Evolutionary conservation across 352 stramenopile species (phyloP), one percentile per base, ranked within the genome.

Genomic region (Globisporangium carolinianum): DNA sequence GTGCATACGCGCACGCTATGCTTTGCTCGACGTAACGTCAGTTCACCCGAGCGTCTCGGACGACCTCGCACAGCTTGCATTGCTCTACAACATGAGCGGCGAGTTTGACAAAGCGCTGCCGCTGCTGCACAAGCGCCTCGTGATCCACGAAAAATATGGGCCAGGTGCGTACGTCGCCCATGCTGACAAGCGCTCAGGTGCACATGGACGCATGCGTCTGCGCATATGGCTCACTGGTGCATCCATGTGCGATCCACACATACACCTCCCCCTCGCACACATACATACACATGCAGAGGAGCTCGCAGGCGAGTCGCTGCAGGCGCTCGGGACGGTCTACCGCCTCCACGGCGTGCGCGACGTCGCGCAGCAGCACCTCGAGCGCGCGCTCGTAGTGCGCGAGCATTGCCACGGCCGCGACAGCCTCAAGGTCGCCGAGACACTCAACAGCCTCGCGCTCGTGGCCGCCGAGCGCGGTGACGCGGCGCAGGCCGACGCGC

Each of bases 91-190:
- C 57, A 89, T 91, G 76, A 75, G 75, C 47, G 75, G 81, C 42
- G 75, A 77, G 39, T 69, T 82, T 63, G 76, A 83, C 45, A 75
- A 86, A 60, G 79, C 81, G 52, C 73, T 91, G 36, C 70, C 72
- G 32, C 68, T 89, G 60, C 72, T 91, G 50, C 81, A 91, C 60
- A 76, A 74, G 60, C 78, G 79, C 2, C 75, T 91, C n/a, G 81
- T 91, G 37, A 91, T 91, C 67, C 81, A 91, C 61, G 81, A 91
- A 55, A 91, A 91, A 60, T 84, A 77, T 58, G 81, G 81, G 0
- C 76, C 79, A 7, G 75, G 79, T 89, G 58, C 35, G 36, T 57
- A 8, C 8, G 39, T 43, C 7, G 7, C 39, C 11, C 39, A 12
- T 43, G 39, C 39, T 5, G 39, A 12, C 39, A 43, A 43, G 7